Evolutionary conservation across 2,329 filamentous ascomycete genomes (phyloP), one percentile per base, ranked within the genome.

Genomic region (Aaosphaeria pasadenensis): DNA sequence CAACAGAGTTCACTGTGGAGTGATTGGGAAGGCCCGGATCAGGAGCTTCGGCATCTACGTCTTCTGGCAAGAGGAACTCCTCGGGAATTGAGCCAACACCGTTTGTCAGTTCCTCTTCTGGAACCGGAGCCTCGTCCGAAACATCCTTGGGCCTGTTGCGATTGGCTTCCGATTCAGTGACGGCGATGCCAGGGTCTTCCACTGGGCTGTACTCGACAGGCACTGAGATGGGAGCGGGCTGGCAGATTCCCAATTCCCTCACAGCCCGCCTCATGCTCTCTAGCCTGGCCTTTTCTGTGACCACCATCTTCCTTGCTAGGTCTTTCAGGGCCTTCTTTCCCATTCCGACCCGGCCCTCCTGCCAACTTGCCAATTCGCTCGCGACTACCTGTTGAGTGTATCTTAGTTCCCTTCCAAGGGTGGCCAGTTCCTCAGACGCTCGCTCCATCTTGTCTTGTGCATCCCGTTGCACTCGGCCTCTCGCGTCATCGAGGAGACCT

Each of bases 331-430:
- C 88, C 49, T 81, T 81, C 51, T 85, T 77, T 1, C 88, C 91
- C 73, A 89, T 84, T 60, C 82, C 83, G 56, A 90, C 89, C 62
- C 95, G 85, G 74, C 91, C 83, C 38, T 95, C 90, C 63, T 96
- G 91, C 90, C 94, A 99, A 11, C 89, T 91, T 1, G 94, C 94
- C 47, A 99, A 71, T 73, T 99, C 94, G 1, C 84, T 81, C 5
- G 95, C 92, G 28, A 97, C 92, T 11, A 92, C 90, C 69, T 95
- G 89, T 72, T 96, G 92, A 42, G 91, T 96, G 69, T 94, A 96
- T 43, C 90, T 77, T 47, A 99, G 75, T 70, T 99, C 94, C 44
- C 83, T 83, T 0, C 87, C 86, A n/a, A 96, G 71, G 39, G 84
- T 81, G 17, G 86, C 82, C 7, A 89, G 81, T 64, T 96, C 89